phyloP scores from a whole-genome alignment of 192 early-diverging fungal species.

The Entomortierella lignicola region DNA sequence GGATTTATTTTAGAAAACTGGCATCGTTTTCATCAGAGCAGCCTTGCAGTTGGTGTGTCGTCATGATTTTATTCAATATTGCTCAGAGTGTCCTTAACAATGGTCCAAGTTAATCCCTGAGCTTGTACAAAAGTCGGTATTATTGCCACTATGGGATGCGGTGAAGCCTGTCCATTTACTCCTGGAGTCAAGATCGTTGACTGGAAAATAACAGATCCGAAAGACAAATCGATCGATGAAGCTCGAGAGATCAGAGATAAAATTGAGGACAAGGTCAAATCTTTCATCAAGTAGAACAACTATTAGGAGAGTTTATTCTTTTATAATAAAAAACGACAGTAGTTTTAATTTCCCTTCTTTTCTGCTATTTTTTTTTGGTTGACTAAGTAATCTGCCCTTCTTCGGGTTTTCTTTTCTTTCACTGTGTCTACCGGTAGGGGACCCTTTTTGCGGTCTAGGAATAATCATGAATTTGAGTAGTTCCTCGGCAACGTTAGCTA shows the following conservation, averaged over 20 bases:
- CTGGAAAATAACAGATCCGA: slow-evolving; percentile 33
- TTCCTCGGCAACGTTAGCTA: slow-evolving; percentile 66
- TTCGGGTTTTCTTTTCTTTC: slow-evolving; percentile 58
- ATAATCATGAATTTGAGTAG: slow-evolving; percentile 60
- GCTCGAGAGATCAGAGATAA: slow-evolving; percentile 39
- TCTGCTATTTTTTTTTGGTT: slow-evolving; percentile 52
- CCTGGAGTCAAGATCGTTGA: slow-evolving; percentile 41
- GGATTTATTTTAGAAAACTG: no score
- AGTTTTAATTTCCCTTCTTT: background rate
- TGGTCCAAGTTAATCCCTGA: slow-evolving; percentile 46
- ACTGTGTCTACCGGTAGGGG: slow-evolving; percentile 59
- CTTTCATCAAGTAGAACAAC: slow-evolving; percentile 36
- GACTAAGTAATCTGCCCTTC: slow-evolving; percentile 58
- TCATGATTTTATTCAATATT: no score
- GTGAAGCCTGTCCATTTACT: slow-evolving; percentile 33
- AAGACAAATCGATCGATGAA: slow-evolving; percentile 28
- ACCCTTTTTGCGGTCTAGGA: slow-evolving; percentile 52
- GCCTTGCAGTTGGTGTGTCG: no score
- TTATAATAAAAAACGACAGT: no score
- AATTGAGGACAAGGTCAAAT: slow-evolving; percentile 37
- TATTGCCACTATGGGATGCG: slow-evolving; percentile 46
- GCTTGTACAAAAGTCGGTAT: slow-evolving; percentile 29
- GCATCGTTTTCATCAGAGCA: no score
- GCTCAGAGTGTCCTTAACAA: no score
- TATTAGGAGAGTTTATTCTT: no score